phyloP scores from a whole-genome alignment of 306 rosid species.

The Cucurbita pepo region DNA sequence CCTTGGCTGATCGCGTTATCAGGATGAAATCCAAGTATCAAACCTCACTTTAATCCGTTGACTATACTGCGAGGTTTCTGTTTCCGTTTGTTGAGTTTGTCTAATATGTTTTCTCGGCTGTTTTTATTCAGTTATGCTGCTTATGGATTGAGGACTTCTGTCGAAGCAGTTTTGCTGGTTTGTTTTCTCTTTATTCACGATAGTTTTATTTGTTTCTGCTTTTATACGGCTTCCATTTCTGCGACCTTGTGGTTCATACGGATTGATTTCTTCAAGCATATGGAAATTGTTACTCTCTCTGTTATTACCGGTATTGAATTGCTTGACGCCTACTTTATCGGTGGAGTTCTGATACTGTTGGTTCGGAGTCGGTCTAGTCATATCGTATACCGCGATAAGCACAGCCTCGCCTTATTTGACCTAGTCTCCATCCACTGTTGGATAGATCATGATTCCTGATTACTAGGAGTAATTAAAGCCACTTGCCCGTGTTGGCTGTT shows the following conservation, averaged over 20 bases:
- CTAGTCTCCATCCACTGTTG: neutral
- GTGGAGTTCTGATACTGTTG: neutral
- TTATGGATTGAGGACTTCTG: slow-evolving; percentile 55
- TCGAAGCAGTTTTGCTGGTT: slow-evolving; percentile 71
- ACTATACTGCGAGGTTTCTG: neutral
- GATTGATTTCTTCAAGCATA: neutral
- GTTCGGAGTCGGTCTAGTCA: neutral
- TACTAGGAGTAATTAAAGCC: neutral
- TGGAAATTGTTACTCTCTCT: neutral
- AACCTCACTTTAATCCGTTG: neutral
- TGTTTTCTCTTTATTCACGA: slow-evolving; percentile 7
- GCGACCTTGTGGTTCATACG: neutral
- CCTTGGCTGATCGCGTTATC: slow-evolving; percentile 31
- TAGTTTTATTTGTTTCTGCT: neutral
- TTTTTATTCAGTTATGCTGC: slow-evolving; percentile 43
- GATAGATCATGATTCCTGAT: neutral
- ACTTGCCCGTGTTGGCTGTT: neutral
- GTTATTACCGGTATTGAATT: neutral
- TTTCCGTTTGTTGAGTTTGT: neutral
- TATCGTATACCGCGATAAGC: neutral
- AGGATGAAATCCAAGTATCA: slow-evolving; percentile 48
- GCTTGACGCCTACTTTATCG: neutral
- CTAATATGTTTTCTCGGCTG: neutral
- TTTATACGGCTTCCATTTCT: neutral
- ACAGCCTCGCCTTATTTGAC: neutral